Base-by-base conservation (phyloP, 805 yeast species). In the Sugiyamaella marilandica region DNA sequence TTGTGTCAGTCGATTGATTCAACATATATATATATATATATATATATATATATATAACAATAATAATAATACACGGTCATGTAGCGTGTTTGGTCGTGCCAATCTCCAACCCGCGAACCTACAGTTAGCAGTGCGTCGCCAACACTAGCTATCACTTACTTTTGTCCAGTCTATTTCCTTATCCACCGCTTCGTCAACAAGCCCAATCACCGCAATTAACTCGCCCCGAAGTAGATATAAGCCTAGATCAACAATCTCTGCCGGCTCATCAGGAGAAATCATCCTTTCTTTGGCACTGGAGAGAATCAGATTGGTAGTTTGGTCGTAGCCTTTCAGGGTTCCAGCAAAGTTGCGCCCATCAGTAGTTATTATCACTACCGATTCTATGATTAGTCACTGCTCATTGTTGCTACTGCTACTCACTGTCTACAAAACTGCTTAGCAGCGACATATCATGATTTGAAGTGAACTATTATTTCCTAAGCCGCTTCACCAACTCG, bases 141-240 rank as follows among this genome's bases (percentile, higher is more conserved):
- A 11, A 13, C 14, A 59, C 45, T 5, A 34, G n/a, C 54, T 45
- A 13, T 62, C 66, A 11, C 65, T 47, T 1, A 70, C 65, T 35
- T 58, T 56, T 13, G 58, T 43, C 74, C 74, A 70, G 31, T 70
- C 67, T n/a, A 65, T 62, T 13, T 57, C 51, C 1, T 56, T 53
- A n/a, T 70, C 73, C 11, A 59, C 48, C 24, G 62, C 64, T 4
- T 56, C 57, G 19, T 70, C 72, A 4, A 67, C 59, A 33, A 62
- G 55, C 3, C 74, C 74, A 49, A 69, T 58, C 4, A 62, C 41
- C 1, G 66, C 68, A 10, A 70, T 70, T 35, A 61, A 53, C 34
- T 70, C 73, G 2, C 74, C 74, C 14, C 74, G 62, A 10, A 70
- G 43, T 18, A 70, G 49, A 57, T 68, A 66, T 1, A 66, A 51